A percentile compares a stretch with the other conserved stretches of the same genome.
Conservation (phyloP, 2,329 filamentous ascomycete species). For the Orbilia javanica region DNA sequence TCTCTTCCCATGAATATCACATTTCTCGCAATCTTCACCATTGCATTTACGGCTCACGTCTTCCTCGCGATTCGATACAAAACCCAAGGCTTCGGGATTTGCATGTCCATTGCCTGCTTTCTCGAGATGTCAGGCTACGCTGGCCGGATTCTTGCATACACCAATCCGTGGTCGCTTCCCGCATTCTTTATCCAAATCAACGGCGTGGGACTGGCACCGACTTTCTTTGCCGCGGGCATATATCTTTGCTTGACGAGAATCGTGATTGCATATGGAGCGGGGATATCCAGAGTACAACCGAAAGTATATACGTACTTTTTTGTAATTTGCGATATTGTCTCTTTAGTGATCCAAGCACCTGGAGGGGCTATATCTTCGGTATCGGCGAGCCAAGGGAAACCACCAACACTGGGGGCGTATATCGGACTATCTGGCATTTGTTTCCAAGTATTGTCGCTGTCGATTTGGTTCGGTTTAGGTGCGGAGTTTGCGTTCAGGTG, state of each 20-base stretch:
- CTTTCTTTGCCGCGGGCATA: conserved; percentile 74
- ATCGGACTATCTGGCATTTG: conserved; percentile 75
- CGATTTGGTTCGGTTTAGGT: conserved; percentile 73
- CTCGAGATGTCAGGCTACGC: conserved; percentile 70
- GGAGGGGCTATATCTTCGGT: conserved; percentile 72
- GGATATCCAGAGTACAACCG: conserved; percentile 67
- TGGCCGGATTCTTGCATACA: conserved; percentile 71
- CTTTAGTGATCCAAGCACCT: conserved; percentile 72
- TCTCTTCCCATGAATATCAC: conserved; percentile 70
- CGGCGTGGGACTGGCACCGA: conserved; percentile 74
- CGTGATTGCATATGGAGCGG: conserved; percentile 69
- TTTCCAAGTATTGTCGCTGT: conserved; percentile 73
- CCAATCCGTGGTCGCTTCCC: conserved; percentile 68
- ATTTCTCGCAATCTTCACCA: conserved; percentile 69
- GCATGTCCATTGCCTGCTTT: conserved; percentile 61
- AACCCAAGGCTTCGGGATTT: conserved; percentile 60
- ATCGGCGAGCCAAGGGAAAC: conserved; percentile 19
- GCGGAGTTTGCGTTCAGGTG: conserved; percentile 65
- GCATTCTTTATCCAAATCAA: conserved; percentile 72
- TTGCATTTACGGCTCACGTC: conserved; percentile 63
- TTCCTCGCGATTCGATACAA: conserved; percentile 36
- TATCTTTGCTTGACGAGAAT: conserved; percentile 71
- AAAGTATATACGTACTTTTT: conserved; percentile 72
- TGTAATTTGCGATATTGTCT: conserved; percentile 74
- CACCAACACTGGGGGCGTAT: conserved; percentile 63